Evolutionary conservation across 2,329 filamentous ascomycete species (phyloP), one percentile per base, ranked within the genome.

Genomic region (Sporothrix brasiliensis): DNA sequence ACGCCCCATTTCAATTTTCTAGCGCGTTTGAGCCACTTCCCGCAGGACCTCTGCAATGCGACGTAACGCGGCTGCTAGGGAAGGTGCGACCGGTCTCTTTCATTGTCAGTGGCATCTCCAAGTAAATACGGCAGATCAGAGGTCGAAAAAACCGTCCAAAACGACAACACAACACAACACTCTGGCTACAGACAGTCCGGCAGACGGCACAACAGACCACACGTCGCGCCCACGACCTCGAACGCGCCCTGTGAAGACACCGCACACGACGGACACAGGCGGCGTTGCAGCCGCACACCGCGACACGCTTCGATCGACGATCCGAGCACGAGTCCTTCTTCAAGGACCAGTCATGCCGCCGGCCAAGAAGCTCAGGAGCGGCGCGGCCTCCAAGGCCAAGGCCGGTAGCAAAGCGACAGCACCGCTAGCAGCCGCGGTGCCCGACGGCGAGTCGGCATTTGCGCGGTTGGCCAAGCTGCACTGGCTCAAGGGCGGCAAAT

Each of bases 401-500:
- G 77, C 80, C 68, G 77, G 76, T n/a, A 73, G 73, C 54, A 74
- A 75, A 41, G 80, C 82, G 70, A 77, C 82, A 39, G 82, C 84
- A 69, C 87, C 88, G 58, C 88, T 90, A 7, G 88, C 89, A 6
- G 85, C 91, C 73, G 87, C 88, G 75, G 91, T 91, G 76, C 78
- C 92, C 73, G 88, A 91, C 74, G 89, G 89, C 77, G 90, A 92
- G 77, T 89, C 84, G 76, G 82, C 86, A 74, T 92, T 93, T 81
- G 89, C 90, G 76, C 87, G 91, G 78, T 83, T 97, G 74, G 95
- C 95, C 72, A 88, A 89, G 77, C 89, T 92, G 79, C 87, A 94
- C 80, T 99, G 95, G 95, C 83, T 97, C 73, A 90, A 91, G 78
- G 75, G 83, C 10, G 82, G 86, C 30, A 87, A 84, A 77, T 88